Evolutionary conservation across 139 green algal species (phyloP), one percentile per base, ranked within the genome.

Genomic region (Pseudopediastrum boryanum): DNA sequence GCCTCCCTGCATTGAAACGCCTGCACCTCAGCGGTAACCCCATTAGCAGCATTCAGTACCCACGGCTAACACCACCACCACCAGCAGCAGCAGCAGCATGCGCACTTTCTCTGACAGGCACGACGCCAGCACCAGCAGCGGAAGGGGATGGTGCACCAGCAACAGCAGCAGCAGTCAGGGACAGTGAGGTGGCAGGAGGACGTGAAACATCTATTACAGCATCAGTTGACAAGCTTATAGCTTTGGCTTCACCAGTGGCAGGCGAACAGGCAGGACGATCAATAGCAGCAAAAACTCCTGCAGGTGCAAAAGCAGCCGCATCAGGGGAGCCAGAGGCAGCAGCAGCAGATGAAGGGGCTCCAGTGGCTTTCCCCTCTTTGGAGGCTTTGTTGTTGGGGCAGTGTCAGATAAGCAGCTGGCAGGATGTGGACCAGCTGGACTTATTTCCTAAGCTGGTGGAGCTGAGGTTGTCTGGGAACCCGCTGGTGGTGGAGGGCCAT

Each of bases 11-110:
- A 12, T 84, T 97, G 27, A n/a, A 69, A 21, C 68, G 74, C 0
- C 86, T 97, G 29, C 73, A 84, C 71, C 86, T 97, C 38, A 85
- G 76, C 46, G 71, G 79, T 75, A 97, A 96, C 84, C 76, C 81
- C 0, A 48, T 91, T 3, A 42, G 61, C 27, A 68, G 29, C 65
- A 59, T 90, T 3, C 44, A 10, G 13, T 85, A 82, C 72, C 61
- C 68, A 31, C 58, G 23, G 16, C 2, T 13, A 38, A 43, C 29
- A 66, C 21, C 35, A 56, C 8, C 54, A 68, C 9, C 58, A 71
- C 29, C 41, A 42, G 23, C 65, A 76, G 68, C 9, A 63, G 12
- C 74, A 80, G 62, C 58, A 51, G 44, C 62, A 52, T 23, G 25
- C 51, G 46, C 35, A 48, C n/a, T 71, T 63, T 61, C 31, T 6